Percentiles rank a stretch among this genome's conserved stretches.
phyloP scores from a whole-genome alignment of 768 basidiomycete genomes.

The Leccinum fibrillosum region DNA sequence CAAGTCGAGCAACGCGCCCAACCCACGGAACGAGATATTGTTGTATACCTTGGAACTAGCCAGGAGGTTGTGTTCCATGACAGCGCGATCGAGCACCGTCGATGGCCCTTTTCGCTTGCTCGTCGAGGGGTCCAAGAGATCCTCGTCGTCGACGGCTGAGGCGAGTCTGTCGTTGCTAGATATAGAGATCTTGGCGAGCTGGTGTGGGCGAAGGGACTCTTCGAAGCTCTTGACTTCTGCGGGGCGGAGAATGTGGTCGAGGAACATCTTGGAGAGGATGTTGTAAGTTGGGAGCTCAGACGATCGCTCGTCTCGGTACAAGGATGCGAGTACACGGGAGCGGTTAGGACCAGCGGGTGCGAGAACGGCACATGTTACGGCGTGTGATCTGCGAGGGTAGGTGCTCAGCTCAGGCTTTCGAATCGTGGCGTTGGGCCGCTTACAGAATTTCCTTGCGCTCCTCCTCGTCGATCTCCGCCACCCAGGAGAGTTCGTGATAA shows the following conservation, averaged over 20 bases:
- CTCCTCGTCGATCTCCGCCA: slow-evolving; percentile 88
- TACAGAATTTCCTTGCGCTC: slow-evolving; percentile 91
- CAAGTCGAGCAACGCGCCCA: slow-evolving; percentile 86
- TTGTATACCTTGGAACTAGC: slow-evolving; percentile 97
- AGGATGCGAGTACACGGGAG: slow-evolving; percentile 85
- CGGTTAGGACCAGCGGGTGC: slow-evolving; percentile 97
- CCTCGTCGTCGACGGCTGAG: slow-evolving; percentile 59
- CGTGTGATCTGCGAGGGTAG: slow-evolving; percentile 58
- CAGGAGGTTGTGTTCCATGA: slow-evolving; percentile 98
- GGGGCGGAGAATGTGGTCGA: slow-evolving; percentile 92
- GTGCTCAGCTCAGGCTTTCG: slow-evolving; percentile 5
- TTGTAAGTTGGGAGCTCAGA: slow-evolving; percentile 75
- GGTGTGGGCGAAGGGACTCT: slow-evolving; percentile 82
- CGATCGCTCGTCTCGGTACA: slow-evolving; percentile 93
- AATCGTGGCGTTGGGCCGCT: slow-evolving; percentile 26
- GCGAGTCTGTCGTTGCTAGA: slow-evolving; percentile 81
- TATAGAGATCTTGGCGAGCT: slow-evolving; percentile 87
- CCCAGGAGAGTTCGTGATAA: slow-evolving; percentile 94
- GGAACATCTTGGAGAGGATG: slow-evolving; percentile 97
- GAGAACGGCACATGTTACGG: slow-evolving; percentile 94
- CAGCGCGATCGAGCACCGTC: slow-evolving; percentile 94
- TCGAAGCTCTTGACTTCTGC: slow-evolving; percentile 90
- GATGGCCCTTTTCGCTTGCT: slow-evolving; percentile 89
- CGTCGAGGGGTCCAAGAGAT: slow-evolving; percentile 48
- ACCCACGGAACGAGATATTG: slow-evolving; percentile 93